Evolutionary conservation across 768 basidiomycete species (phyloP).

Genomic region (Leccinum imitatum): DNA sequence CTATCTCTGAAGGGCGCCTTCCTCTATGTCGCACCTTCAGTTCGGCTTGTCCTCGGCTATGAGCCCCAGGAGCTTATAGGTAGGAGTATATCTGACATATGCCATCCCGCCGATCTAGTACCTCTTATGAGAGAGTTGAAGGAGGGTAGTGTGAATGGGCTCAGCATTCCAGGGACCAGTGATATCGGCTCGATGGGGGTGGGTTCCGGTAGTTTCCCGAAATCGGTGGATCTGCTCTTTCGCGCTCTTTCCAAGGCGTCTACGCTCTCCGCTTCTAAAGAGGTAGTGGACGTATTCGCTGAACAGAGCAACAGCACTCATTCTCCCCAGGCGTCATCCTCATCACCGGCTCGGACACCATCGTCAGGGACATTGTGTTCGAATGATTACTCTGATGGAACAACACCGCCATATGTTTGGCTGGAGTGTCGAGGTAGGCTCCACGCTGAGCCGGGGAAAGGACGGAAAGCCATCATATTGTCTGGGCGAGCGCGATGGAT

Average conservation of each 20-base stretch:
- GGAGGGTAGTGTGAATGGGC: conserved; percentile 40
- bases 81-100: conserved; percentile 73
- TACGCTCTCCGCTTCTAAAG: neutral
- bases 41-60: conserved; percentile 80
- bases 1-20: conserved; percentile 91
- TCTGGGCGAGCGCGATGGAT: conserved; percentile 73
- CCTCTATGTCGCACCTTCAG: conserved; percentile 86
- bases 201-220: conserved; percentile 33
- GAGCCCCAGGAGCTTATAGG: conserved; percentile 82
- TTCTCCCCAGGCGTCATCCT: conserved; percentile 4
- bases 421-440: conserved; percentile 87
- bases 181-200: conserved; percentile 14
- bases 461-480: conserved; percentile 92
- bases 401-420: conserved; percentile 67
- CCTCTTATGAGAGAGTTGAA: conserved; percentile 92
- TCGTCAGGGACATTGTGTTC: neutral
- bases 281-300: neutral
- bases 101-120: conserved; percentile 87
- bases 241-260: conserved; percentile 65
- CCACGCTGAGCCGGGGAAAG: conserved; percentile 91
- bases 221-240: conserved; percentile 81
- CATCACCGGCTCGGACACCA: neutral
- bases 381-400: conserved; percentile 1
- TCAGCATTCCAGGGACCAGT: conserved; percentile 17
- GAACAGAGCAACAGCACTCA: neutral